Evolutionary conservation across 1,284 basidiomycete species (phyloP).

Genomic region (Laetiporus sulphureus): DNA sequence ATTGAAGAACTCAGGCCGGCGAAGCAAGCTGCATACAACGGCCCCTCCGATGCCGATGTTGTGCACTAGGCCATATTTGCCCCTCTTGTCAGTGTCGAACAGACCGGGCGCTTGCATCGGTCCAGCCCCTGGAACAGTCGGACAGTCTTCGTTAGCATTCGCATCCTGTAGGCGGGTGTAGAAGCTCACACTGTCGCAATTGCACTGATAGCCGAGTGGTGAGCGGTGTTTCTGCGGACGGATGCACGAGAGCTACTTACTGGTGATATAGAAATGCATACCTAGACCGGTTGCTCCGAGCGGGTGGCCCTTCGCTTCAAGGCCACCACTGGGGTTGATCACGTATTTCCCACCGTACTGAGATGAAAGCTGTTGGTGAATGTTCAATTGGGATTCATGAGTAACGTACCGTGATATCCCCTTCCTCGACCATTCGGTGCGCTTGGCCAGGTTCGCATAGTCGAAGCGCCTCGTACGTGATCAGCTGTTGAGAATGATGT

Average conservation of each 20-base stretch:
- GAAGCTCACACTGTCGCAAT: conserved; percentile 55
- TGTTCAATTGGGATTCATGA: background rate
- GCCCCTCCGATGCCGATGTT: conserved; percentile 82
- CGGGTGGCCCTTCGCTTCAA: conserved; percentile 85
- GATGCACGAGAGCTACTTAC: conserved; percentile 33
- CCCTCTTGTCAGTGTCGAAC: conserved; percentile 59
- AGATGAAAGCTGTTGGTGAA: background rate
- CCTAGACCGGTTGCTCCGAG: conserved; percentile 82
- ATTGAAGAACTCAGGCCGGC: conserved; percentile 68
- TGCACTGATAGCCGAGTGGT: conserved; percentile 44
- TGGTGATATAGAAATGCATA: conserved; percentile 85
- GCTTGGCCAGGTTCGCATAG: conserved; percentile 67
- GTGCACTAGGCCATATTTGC: conserved; percentile 77
- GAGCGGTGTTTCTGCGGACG: conserved; percentile 2
- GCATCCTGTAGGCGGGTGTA: background rate
- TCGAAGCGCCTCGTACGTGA: conserved; percentile 81
- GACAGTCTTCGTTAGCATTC: conserved; percentile 2
- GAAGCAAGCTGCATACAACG: conserved; percentile 67
- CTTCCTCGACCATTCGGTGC: conserved; percentile 68
- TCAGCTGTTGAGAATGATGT: too few species aligned
- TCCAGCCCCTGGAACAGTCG: conserved; percentile 52
- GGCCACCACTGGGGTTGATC: conserved; percentile 82
- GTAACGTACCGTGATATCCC: conserved; percentile 68
- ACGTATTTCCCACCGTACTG: conserved; percentile 84
- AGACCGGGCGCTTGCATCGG: conserved; percentile 76